phyloP scores from a whole-genome alignment of 2,329 filamentous ascomycete genomes.

The Bretziella fagacearum region DNA sequence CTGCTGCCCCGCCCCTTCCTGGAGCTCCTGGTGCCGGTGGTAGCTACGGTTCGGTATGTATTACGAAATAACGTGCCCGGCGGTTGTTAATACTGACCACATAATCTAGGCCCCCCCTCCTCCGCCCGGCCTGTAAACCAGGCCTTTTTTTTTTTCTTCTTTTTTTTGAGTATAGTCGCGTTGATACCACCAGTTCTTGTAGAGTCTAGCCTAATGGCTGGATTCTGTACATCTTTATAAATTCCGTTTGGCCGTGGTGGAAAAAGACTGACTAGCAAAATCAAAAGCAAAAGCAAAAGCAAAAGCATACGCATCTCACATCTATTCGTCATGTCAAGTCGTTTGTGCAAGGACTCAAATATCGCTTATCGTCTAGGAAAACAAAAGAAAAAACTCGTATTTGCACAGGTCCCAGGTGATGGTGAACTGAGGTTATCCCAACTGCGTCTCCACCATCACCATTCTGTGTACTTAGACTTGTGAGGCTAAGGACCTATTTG shows the following conservation, averaged over 20 bases:
- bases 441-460: not conserved
- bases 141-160: not conserved
- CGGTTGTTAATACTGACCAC: conserved; percentile 2
- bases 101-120: conserved; percentile 1
- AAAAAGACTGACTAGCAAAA: conserved; percentile 6
- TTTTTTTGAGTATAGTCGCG: no score
- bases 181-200: no score
- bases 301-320: no score
- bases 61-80: not conserved
- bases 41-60: conserved; percentile 47
- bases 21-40: not conserved
- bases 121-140: conserved; percentile 9
- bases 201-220: no score
- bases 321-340: not conserved
- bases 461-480: no score
- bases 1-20: conserved; percentile 29
- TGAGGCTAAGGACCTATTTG: no score
- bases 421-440: no score
- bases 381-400: not conserved
- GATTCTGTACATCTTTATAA: not conserved
- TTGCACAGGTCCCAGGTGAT: not conserved
- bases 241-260: not conserved
- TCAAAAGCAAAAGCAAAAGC: no score
- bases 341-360: not conserved
- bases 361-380: conserved; percentile 5